Evolutionary conservation across 495 filamentous ascomycete genomes (phyloP).

Genomic region (Penicillium coffeae): DNA sequence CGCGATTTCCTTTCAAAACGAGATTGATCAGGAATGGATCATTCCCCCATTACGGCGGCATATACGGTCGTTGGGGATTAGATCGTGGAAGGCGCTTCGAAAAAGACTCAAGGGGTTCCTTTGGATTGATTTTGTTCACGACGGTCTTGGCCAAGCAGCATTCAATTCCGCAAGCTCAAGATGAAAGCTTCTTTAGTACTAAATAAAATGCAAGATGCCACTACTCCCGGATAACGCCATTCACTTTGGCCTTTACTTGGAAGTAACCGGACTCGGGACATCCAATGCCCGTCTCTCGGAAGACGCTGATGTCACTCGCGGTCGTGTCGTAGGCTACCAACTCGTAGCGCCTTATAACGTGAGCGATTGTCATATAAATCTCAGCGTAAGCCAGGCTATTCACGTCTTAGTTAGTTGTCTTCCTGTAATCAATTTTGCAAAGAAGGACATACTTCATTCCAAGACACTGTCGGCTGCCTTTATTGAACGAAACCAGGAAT

Average conservation of each 20-base stretch:
- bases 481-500: constrained; percentile 3
- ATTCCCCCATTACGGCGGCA: too few relatives aligned
- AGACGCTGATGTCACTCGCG: constrained; percentile 26
- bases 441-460: constrained; percentile 5
- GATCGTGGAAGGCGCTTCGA: too few relatives aligned
- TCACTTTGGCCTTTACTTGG: constrained; percentile 16
- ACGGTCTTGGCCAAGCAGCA: too few relatives aligned
- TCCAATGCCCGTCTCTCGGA: constrained; percentile 19
- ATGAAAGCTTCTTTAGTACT: too few relatives aligned
- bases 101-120: too few relatives aligned
- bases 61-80: too few relatives aligned
- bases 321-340: constrained; percentile 7
- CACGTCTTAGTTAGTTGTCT: constrained; percentile 9
- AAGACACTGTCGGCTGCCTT: constrained; percentile 4
- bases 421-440: constrained; percentile 16
- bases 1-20: too few relatives aligned
- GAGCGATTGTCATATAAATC: constrained; percentile 6
- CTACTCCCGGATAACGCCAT: constrained; percentile 13
- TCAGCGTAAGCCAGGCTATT: constrained; percentile 5
- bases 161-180: too few relatives aligned
- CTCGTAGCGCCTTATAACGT: constrained; percentile 2
- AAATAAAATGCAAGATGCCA: too few relatives aligned
- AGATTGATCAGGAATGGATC: too few relatives aligned
- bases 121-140: too few relatives aligned
- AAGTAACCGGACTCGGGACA: constrained; percentile 14